Conservation (phyloP, 2,329 filamentous ascomycete genomes). For the Neonectria sp. region DNA sequence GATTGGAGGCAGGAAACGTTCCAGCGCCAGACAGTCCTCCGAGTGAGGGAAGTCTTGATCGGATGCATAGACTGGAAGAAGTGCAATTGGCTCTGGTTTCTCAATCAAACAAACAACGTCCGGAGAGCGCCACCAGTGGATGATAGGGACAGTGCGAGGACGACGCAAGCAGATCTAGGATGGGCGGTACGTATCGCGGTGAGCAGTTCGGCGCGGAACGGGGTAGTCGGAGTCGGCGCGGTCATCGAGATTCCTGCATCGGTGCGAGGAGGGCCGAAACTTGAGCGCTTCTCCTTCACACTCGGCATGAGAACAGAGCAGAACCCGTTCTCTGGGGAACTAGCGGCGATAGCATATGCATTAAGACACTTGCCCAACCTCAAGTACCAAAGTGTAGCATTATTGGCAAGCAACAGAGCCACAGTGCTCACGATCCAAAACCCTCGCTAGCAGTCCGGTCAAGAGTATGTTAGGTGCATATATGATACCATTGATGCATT, state of each 20-base stretch:
- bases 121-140: too few species aligned
- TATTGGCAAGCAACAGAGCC: constrained; percentile 38
- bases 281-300: constrained; percentile 37
- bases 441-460: constrained; percentile 36
- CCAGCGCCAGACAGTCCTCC: too few species aligned
- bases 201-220: constrained; percentile 37
- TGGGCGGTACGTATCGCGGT: too few species aligned
- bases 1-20: too few species aligned
- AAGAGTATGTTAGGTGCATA: constrained; percentile 37
- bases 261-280: constrained; percentile 17
- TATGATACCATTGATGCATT: constrained; percentile 34
- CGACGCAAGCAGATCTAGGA: too few species aligned
- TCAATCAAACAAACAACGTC: too few species aligned
- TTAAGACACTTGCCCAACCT: constrained; percentile 28
- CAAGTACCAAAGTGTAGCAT: constrained; percentile 20
- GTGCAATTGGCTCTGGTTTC: too few species aligned
- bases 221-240: constrained; percentile 35
- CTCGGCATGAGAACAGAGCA: constrained; percentile 36
- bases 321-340: constrained; percentile 37
- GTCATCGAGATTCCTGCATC: constrained; percentile 16
- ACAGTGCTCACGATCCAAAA: constrained; percentile 32
- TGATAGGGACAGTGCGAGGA: too few species aligned
- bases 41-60: too few species aligned
- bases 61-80: too few species aligned
- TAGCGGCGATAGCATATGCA: constrained; percentile 36